These are phyloP conservation scores for Candida taoyuanica DNA, from an alignment of 805 yeast species.

Conservation along the genomic window DNA sequence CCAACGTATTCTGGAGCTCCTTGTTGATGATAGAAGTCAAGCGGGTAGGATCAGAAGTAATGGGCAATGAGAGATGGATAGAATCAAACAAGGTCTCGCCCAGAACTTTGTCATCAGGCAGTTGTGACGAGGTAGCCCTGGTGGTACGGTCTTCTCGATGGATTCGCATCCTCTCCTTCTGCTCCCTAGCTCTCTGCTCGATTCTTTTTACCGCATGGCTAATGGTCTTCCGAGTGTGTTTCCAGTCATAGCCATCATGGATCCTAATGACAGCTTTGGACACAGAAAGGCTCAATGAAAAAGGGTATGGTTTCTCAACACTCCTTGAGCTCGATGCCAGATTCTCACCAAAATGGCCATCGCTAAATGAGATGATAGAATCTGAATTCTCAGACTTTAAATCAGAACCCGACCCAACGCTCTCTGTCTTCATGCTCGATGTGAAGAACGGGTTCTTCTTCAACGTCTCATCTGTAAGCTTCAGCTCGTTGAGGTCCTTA, in stretches of 20 bases:
- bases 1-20: constrained; percentile 32
- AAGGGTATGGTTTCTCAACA: constrained; percentile 12
- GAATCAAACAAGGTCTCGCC: constrained; percentile 75
- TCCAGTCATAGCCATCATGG: constrained; percentile 94
- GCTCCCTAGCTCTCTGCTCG: constrained; percentile 41
- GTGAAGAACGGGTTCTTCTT: constrained; percentile 17
- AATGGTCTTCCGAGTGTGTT: constrained; percentile 64
- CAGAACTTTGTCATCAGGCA: constrained; percentile 30
- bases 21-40: constrained; percentile 53
- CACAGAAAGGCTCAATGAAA: constrained; percentile 27
- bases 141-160: constrained; percentile 3
- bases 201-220: constrained; percentile 59
- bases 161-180: constrained; percentile 9
- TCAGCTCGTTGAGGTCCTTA: constrained; percentile 28
- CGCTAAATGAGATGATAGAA: constrained; percentile 22
- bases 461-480: constrained; percentile 12
- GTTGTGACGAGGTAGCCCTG: constrained; percentile 1
- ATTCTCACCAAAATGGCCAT: constrained; percentile 22
- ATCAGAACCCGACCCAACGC: constrained; percentile 2
- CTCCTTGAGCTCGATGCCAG: not conserved
- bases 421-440: not conserved
- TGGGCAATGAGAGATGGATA: constrained; percentile 62
- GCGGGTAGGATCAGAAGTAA: constrained; percentile 37
- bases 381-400: constrained; percentile 17
- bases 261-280: constrained; percentile 43